Conservation (phyloP, 176 grass and related monocot genomes). For the Oryza coarctata region DNA sequence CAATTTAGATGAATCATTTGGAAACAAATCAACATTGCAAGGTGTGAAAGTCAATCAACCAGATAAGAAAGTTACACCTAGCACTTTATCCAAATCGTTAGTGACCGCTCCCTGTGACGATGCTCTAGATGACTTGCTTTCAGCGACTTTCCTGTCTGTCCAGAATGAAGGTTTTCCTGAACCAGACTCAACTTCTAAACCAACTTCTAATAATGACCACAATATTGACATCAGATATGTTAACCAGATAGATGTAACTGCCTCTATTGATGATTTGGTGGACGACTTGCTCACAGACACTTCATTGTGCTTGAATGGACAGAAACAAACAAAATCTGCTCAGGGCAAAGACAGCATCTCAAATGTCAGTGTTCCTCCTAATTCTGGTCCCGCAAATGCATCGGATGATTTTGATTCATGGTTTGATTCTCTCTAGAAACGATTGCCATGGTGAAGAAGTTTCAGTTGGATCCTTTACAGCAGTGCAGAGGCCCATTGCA, state of each 20-base stretch:
- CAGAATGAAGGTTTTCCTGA: conserved; percentile 26
- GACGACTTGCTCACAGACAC: conserved; percentile 52
- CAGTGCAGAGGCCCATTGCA: neutral
- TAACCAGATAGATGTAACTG: conserved; percentile 23
- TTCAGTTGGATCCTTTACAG: neutral
- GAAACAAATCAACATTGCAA: neutral
- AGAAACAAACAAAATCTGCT: conserved; percentile 13
- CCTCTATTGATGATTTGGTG: conserved; percentile 41
- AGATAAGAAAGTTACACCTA: conserved; percentile 8
- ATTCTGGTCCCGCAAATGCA: conserved; percentile 31
- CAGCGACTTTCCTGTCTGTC: conserved; percentile 32
- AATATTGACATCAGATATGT: neutral
- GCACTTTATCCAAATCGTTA: conserved; percentile 1
- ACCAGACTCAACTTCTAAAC: conserved; percentile 11
- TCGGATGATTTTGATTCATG: conserved; percentile 77
- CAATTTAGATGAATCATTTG: conserved; percentile 16
- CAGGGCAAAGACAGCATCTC: conserved; percentile 12
- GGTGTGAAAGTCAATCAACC: neutral
- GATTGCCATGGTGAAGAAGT: neutral
- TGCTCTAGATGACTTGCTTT: conserved; percentile 68
- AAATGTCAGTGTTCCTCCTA: neutral
- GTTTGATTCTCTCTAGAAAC: conserved; percentile 66
- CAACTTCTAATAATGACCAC: conserved; percentile 5
- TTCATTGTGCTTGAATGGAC: conserved; percentile 32
- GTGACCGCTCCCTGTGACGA: conserved; percentile 36